phyloP scores from a whole-genome alignment of 2,329 filamentous ascomycete species.

The Colletotrichum sansevieriae region DNA sequence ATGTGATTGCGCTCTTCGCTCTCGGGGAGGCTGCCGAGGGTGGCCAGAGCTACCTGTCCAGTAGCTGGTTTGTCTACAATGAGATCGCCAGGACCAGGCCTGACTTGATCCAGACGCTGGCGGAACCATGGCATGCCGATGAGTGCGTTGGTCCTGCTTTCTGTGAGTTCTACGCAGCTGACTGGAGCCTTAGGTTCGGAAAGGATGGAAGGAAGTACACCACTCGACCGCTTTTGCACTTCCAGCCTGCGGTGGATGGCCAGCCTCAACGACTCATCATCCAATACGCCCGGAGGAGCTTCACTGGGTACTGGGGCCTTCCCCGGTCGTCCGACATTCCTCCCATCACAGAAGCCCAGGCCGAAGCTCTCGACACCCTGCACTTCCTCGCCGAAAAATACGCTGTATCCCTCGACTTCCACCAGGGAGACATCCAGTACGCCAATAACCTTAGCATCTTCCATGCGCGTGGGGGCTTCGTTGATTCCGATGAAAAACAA shows the following conservation, averaged over 20 bases:
- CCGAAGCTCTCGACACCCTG: conserved; percentile 65
- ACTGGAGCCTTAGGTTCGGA: conserved; percentile 59
- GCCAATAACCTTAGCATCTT: conserved; percentile 68
- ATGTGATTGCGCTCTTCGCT: conserved; percentile 70
- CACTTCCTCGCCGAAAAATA: conserved; percentile 63
- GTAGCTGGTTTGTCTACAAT: conserved; percentile 73
- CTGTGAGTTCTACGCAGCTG: no score
- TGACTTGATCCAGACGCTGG: conserved; percentile 69
- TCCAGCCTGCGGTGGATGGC: conserved; percentile 61
- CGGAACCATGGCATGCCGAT: conserved; percentile 63
- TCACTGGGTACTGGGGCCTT: conserved; percentile 68
- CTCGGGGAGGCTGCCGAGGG: conserved; percentile 65
- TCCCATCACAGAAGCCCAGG: conserved; percentile 66
- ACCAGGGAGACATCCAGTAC: conserved; percentile 66
- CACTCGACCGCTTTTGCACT: conserved; percentile 66
- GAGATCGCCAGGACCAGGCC: conserved; percentile 69
- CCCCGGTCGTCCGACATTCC: conserved; percentile 68
- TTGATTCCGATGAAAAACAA: conserved; percentile 58
- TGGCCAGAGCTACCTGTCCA: conserved; percentile 69
- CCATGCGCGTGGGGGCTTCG: conserved; percentile 65
- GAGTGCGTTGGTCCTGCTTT: conserved; percentile 46
- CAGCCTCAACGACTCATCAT: conserved; percentile 67
- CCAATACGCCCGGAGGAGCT: conserved; percentile 71
- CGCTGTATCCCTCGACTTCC: conserved; percentile 59
- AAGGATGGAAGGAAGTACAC: conserved; percentile 60